Conservation (phyloP, 371 early-diverging fungal species). For the Nematocida homosporus region DNA sequence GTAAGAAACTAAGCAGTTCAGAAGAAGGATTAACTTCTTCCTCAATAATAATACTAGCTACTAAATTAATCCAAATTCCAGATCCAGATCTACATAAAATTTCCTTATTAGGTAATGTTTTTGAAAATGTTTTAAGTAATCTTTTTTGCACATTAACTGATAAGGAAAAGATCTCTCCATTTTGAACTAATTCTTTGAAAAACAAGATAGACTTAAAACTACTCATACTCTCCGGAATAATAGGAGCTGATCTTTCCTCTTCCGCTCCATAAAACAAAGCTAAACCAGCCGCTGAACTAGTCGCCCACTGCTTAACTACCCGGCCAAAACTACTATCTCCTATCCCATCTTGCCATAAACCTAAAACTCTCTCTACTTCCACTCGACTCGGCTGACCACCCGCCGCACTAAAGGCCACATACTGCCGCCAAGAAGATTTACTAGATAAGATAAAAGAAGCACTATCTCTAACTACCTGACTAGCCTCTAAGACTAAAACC, state of each 20-base stretch:
- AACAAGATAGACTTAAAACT: not conserved
- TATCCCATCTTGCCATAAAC: constrained; percentile 30
- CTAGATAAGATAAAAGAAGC: not conserved
- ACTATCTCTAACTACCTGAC: not conserved
- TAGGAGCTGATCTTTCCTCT: constrained; percentile 23
- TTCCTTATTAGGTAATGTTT: constrained; percentile 12
- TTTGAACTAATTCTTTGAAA: not conserved
- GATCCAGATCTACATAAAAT: constrained; percentile 23
- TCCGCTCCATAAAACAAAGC: constrained; percentile 34
- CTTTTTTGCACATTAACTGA: constrained; percentile 42
- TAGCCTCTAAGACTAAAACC: not conserved
- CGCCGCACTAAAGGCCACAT: constrained; percentile 14
- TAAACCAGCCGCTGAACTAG: constrained; percentile 2
- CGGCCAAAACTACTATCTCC: constrained; percentile 35
- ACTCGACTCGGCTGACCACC: not conserved
- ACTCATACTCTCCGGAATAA: not conserved
- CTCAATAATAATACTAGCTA: constrained; percentile 12
- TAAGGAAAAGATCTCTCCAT: constrained; percentile 5
- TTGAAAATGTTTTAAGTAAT: constrained; percentile 1
- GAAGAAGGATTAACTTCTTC: not conserved
- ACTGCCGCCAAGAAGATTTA: constrained; percentile 53
- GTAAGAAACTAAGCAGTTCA: constrained; percentile 14
- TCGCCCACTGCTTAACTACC: constrained; percentile 35
- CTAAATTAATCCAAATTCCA: constrained; percentile 12
- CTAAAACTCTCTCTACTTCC: constrained; percentile 22